Base-by-base conservation (phyloP, 2,329 filamentous ascomycete genomes). In the Lachnum nothofagi region DNA sequence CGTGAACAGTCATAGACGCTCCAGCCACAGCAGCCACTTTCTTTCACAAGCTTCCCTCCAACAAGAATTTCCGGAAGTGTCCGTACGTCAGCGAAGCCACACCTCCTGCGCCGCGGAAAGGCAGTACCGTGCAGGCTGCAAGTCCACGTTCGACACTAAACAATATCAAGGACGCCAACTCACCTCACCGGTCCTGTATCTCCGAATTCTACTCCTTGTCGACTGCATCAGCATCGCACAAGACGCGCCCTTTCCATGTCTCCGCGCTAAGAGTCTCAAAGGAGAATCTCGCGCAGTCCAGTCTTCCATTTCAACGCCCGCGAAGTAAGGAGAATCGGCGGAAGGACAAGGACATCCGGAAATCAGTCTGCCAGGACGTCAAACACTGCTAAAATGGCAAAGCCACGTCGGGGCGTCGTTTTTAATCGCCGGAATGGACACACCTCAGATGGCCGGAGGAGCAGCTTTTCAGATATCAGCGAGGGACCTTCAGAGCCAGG, bases 381-480 rank as follows among this genome's bases (percentile, higher is more conserved):
- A n/a, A 48, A 47, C 19, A 35, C 42, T 29, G 37, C 43, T 46
- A 49, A 46, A 22, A 73, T 73, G 71, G 67, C 70, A 25, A 72
- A 71, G 60, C 69, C 74, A 44, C 70, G 72, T 61, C 75, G 73
- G 60, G 72, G 75, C 59, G 73, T 80, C 65, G 77, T 78, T 63
- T 80, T 79, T 65, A 66, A 63, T 40, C 64, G 65, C 49, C 50
- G 64, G n/a, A 65, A 63, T 59, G 61, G 63, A 16, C 55, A 60
- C 35, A 56, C 51, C 43, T 55, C 62, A 14, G 64, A 67, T 55
- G 64, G 62, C 14, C 76, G 82, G 59, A 82, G 85, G 60, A 77
- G 79, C 49, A 87, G 83, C 74, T 82, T 88, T 68, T 86, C 84
- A 58, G 85, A 87, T 57, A 75, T 75, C 61, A 86, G 82, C 65